Percentiles rank a stretch among this genome's conserved stretches.
phyloP scores from a whole-genome alignment of 2,329 filamentous ascomycete species.

The Ramularia collo-cygni region DNA sequence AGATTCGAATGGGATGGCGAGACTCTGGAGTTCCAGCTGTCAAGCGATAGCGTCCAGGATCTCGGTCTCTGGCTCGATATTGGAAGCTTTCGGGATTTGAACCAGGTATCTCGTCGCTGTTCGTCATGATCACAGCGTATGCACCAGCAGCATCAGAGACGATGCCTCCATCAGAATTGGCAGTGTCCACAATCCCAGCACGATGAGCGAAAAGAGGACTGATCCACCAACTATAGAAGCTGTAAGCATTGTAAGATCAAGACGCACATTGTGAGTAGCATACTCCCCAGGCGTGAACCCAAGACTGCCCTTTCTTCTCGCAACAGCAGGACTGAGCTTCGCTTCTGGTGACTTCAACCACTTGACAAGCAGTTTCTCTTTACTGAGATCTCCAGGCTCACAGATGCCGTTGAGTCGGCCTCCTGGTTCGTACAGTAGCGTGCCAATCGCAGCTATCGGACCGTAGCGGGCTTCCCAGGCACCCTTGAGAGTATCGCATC shows the following conservation, averaged over 20 bases:
- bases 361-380: slow-evolving; percentile 30
- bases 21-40: slow-evolving; percentile 36
- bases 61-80: slow-evolving; percentile 35
- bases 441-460: slow-evolving; percentile 32
- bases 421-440: slow-evolving; percentile 38
- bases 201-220: slow-evolving; percentile 41
- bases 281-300: slow-evolving; percentile 43
- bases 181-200: slow-evolving; percentile 42
- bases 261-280: slow-evolving; percentile 17
- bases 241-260: too few species aligned
- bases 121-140: slow-evolving; percentile 41
- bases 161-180: slow-evolving; percentile 37
- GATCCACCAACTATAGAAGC: slow-evolving; percentile 42
- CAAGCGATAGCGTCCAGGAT: slow-evolving; percentile 39
- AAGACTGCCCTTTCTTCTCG: slow-evolving; percentile 35
- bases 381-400: slow-evolving; percentile 31
- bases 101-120: slow-evolving; percentile 33
- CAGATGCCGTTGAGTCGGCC: slow-evolving; percentile 39
- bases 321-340: slow-evolving; percentile 28
- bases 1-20: slow-evolving; percentile 37
- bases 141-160: slow-evolving; percentile 36
- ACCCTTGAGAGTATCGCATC: slow-evolving; percentile 37
- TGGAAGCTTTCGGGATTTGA: slow-evolving; percentile 32
- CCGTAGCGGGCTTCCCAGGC: slow-evolving; percentile 36
- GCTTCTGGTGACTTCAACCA: slow-evolving; percentile 28